Conservation (phyloP, 2,329 filamentous ascomycete genomes). For the Orbilia blumenaviensis region DNA sequence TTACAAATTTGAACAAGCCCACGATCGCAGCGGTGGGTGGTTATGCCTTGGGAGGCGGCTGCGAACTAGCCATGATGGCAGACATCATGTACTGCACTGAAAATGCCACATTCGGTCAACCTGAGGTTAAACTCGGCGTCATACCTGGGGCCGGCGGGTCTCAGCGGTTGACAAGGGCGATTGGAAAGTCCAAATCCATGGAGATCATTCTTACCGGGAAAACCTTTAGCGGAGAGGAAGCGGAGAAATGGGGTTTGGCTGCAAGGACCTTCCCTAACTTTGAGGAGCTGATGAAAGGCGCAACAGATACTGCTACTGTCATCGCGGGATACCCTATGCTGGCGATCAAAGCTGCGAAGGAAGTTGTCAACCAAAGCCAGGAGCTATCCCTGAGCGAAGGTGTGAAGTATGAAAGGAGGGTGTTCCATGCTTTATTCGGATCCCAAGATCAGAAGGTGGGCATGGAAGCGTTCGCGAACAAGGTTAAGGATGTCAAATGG, state of each 20-base stretch:
- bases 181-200: constrained; percentile 89
- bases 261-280: constrained; percentile 81
- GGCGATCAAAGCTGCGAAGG: constrained; percentile 89
- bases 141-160: constrained; percentile 92
- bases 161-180: constrained; percentile 82
- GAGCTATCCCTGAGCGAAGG: constrained; percentile 86
- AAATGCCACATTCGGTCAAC: constrained; percentile 90
- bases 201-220: constrained; percentile 87
- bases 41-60: constrained; percentile 92
- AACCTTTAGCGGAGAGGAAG: constrained; percentile 83
- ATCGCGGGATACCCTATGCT: constrained; percentile 88
- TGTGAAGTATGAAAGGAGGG: constrained; percentile 89
- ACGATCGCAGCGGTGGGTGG: constrained; percentile 94
- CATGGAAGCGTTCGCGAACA: constrained; percentile 55
- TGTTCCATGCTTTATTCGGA: constrained; percentile 94
- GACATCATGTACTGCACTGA: constrained; percentile 92
- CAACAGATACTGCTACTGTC: constrained; percentile 83
- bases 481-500: constrained; percentile 45
- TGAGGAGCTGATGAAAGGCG: constrained; percentile 81
- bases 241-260: constrained; percentile 88
- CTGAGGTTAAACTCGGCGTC: constrained; percentile 93
- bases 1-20: constrained; percentile 86
- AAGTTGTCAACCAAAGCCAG: constrained; percentile 99
- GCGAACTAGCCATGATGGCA: constrained; percentile 96
- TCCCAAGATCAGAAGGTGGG: constrained; percentile 97